A percentile compares a stretch with the other conserved stretches of the same genome.
Conservation (phyloP, 2,329 filamentous ascomycete genomes). For the Thelonectria rubi region DNA sequence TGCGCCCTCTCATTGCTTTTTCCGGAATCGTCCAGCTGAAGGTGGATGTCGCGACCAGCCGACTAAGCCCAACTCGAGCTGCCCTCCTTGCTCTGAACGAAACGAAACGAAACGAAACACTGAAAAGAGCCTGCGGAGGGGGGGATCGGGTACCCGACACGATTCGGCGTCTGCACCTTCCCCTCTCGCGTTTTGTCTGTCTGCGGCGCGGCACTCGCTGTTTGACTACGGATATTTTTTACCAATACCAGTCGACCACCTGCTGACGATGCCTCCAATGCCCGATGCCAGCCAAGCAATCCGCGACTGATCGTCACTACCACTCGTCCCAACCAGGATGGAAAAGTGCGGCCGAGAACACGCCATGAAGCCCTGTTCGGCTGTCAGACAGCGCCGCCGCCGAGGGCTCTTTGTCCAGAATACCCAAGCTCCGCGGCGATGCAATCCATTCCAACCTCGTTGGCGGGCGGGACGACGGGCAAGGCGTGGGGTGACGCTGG, state of each 20-base stretch:
- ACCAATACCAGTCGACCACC: not conserved
- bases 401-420: not conserved
- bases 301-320: not conserved
- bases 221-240: too few species aligned
- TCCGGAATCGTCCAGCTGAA: slow-evolving; percentile 22
- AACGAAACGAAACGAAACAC: slow-evolving; percentile 21
- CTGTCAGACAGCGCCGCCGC: not conserved
- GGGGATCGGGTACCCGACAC: not conserved
- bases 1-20: slow-evolving; percentile 18
- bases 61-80: slow-evolving; percentile 10
- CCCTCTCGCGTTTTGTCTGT: too few species aligned
- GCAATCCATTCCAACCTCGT: slow-evolving; percentile 16
- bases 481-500: slow-evolving; percentile 8
- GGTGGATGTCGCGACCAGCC: slow-evolving; percentile 2
- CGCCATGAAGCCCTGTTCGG: slow-evolving; percentile 4
- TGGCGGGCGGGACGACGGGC: slow-evolving; percentile 11
- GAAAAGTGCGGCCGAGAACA: slow-evolving; percentile 9
- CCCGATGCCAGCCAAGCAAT: not conserved
- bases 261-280: not conserved
- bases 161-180: not conserved
- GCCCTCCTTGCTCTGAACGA: not conserved
- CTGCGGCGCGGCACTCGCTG: not conserved
- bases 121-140: not conserved
- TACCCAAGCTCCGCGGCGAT: slow-evolving; percentile 13
- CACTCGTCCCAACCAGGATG: not conserved